Base-by-base conservation (phyloP, 1,284 basidiomycete genomes). In the Athelia sp. region DNA sequence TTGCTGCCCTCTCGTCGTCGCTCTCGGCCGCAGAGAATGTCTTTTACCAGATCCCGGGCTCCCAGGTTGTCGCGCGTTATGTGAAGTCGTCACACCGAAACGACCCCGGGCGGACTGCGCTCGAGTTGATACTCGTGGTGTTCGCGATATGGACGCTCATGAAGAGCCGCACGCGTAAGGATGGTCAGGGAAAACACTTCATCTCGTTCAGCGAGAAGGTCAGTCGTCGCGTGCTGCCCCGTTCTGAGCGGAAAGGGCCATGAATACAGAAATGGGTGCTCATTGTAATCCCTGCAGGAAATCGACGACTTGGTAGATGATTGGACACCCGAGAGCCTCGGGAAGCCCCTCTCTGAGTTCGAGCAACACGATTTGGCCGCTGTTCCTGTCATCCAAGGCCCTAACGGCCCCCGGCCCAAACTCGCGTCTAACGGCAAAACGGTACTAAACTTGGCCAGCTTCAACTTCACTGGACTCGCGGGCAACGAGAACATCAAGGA, bases 261-360 rank as follows among this genome's bases (percentile, higher is more conserved):
- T 54, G 43, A 36, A 14, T 34, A 19, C 47, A 49, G 44, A 18
- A 26, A 32, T 23, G n/a, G 46, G 13, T 9, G 38, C 13, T 51
- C 46, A 21, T 40, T 48, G 49, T 36, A 15, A 42, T 4, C 24
- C 32, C 46, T 34, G n/a, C 59, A 97, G 92, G 97, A 99, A 84
- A 87, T 98, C 52, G 87, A 98, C 64, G 96, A 99, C 60, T 81
- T 99, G 34, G 92, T 99, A 1, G 86, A 91, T 51, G 97, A 99
- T 65, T 99, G 95, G 91, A 76, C 76, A 10, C 97, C 97, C 0
- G 91, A 95, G 56, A 86, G 92, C 13, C 78, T 99, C 3, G 85
- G 81, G 4, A 76, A 78, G 29, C 81, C 82, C 17, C 74, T 89
- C 43, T 72, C 73, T 13, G 67, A 74, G 1, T 69, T 70, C 49